Evolutionary conservation across 139 green algal genomes (phyloP).

Genomic region (Diplosphaera chodatii): DNA sequence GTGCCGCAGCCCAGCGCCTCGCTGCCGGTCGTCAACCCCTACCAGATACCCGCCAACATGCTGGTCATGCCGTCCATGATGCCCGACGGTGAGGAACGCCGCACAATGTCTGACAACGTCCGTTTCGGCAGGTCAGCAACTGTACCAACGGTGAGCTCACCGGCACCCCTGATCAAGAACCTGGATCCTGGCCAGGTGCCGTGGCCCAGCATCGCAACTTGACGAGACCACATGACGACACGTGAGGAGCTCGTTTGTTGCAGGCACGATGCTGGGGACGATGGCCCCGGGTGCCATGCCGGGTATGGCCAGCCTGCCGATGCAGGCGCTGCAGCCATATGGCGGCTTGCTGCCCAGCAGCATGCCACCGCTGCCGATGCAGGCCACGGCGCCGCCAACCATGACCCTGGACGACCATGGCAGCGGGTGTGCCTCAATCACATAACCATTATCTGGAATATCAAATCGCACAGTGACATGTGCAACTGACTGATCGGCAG

Average conservation of each 20-base stretch:
- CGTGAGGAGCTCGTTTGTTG: too few species aligned
- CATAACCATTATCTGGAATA: neutral
- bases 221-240: too few species aligned
- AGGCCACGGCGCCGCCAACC: neutral
- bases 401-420: neutral
- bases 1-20: neutral
- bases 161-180: too few species aligned
- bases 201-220: too few species aligned
- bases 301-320: neutral
- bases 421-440: neutral
- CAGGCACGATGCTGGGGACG: neutral
- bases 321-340: neutral
- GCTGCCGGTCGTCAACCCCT: neutral
- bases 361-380: neutral
- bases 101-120: too few species aligned
- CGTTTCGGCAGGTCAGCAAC: too few species aligned
- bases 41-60: conserved; percentile 1
- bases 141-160: too few species aligned
- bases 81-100: neutral
- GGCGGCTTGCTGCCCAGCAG: neutral
- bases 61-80: neutral
- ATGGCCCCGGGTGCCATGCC: neutral
- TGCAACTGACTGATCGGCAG: too few species aligned
- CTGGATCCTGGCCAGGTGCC: too few species aligned
- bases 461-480: neutral